phyloP scores from a whole-genome alignment of 148 eudicot genomes.

The Diospyros kaki region DNA sequence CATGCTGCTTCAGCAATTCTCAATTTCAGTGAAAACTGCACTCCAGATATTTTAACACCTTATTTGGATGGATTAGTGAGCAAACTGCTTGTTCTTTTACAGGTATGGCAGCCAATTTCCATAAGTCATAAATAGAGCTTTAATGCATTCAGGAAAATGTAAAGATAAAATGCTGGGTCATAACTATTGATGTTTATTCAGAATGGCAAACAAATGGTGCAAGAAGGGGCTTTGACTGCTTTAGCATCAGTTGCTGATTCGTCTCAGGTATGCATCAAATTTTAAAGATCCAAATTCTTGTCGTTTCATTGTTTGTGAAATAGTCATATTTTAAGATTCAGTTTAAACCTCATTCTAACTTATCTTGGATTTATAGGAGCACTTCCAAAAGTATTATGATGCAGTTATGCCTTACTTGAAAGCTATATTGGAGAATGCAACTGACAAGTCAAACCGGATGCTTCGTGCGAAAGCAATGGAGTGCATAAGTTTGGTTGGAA shows the following conservation, averaged over 20 bases:
- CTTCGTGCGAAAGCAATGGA: slow-evolving; percentile 99
- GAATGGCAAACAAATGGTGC: slow-evolving; percentile 97
- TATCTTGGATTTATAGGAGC: slow-evolving; percentile 49
- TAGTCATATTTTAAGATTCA: not conserved
- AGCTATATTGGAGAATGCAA: slow-evolving; percentile 77
- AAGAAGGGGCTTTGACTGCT: slow-evolving; percentile 96
- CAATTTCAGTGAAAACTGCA: slow-evolving; percentile 93
- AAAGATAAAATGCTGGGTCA: not conserved
- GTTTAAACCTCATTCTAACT: slow-evolving; percentile 6
- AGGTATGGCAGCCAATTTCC: slow-evolving; percentile 38
- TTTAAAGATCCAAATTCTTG: not conserved
- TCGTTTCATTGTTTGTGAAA: not conserved
- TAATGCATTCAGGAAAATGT: not conserved
- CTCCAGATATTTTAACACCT: slow-evolving; percentile 87
- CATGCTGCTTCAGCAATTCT: slow-evolving; percentile 98
- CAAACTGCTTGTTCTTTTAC: slow-evolving; percentile 78
- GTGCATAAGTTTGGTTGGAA: slow-evolving; percentile 94
- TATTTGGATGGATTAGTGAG: slow-evolving; percentile 82
- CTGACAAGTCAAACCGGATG: slow-evolving; percentile 87
- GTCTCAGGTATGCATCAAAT: slow-evolving; percentile 53
- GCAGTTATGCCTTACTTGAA: slow-evolving; percentile 95
- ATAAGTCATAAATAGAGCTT: not conserved
- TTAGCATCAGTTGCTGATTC: slow-evolving; percentile 97
- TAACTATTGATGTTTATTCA: slow-evolving; percentile 23
- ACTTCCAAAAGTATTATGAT: slow-evolving; percentile 88